Evolutionary conservation across 257 asterid genomes (phyloP).

Genomic region (Cordia subcordata): DNA sequence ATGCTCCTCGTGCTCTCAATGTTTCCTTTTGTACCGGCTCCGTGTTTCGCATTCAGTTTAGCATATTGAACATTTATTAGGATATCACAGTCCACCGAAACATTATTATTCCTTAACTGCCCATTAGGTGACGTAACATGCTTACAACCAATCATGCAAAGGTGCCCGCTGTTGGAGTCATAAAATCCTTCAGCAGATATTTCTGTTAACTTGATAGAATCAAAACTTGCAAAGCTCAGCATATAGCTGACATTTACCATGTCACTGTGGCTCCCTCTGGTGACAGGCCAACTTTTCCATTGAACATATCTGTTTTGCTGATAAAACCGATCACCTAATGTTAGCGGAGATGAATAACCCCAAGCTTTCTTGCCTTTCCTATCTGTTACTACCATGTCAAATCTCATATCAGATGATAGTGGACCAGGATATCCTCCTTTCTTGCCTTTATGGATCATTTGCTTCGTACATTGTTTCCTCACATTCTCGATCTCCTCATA

Average conservation of each 20-base stretch:
- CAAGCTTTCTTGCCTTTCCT: constrained; percentile 36
- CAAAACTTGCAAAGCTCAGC: constrained; percentile 26
- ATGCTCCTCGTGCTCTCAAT: constrained; percentile 62
- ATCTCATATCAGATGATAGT: constrained; percentile 64
- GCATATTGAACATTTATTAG: constrained; percentile 58
- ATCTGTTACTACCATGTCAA: constrained; percentile 48
- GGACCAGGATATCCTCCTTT: constrained; percentile 53
- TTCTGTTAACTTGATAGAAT: constrained; percentile 28
- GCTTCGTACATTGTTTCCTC: constrained; percentile 45
- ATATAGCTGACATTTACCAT: constrained; percentile 54
- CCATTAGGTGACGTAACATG: constrained; percentile 32
- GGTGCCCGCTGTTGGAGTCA: constrained; percentile 58
- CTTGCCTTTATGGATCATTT: constrained; percentile 29
- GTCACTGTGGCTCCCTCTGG: no score
- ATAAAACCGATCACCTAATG: constrained; percentile 41
- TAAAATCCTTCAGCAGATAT: constrained; percentile 82
- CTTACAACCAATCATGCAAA: constrained; percentile 89
- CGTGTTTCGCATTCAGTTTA: constrained; percentile 36
- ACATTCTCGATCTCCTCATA: constrained; percentile 53
- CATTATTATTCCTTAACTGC: constrained; percentile 21
- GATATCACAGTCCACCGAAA: constrained; percentile 63
- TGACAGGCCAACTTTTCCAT: constrained; percentile 21
- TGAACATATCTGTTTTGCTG: constrained; percentile 13
- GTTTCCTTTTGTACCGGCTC: constrained; percentile 50
- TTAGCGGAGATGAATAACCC: constrained; percentile 68